Conservation (phyloP, 257 asterid genomes). For the Eucommia ulmoides region DNA sequence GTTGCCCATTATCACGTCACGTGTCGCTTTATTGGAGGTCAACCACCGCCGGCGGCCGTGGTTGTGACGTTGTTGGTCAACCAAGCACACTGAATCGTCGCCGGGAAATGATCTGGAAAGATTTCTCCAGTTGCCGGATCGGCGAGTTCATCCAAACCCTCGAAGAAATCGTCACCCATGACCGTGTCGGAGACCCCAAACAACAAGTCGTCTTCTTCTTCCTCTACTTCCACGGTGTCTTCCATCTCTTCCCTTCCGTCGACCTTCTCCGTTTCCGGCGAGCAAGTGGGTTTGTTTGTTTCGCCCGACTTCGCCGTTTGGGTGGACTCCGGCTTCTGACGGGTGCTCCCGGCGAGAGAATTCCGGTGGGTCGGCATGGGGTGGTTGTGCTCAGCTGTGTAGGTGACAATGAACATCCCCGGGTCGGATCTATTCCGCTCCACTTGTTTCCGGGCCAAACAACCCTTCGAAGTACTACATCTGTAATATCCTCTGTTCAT, state of each 20-base stretch:
- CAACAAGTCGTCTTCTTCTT: constrained; percentile 11
- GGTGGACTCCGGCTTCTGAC: constrained; percentile 36
- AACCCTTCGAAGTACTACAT: constrained; percentile 89
- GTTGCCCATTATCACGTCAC: constrained; percentile 2
- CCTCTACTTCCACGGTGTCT: constrained; percentile 25
- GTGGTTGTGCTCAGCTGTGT: constrained; percentile 89
- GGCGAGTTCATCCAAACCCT: constrained; percentile 61
- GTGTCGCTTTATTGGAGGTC: constrained; percentile 15
- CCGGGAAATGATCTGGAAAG: constrained; percentile 22
- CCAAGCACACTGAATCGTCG: constrained; percentile 37
- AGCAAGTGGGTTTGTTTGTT: constrained; percentile 21
- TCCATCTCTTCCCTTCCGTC: constrained; percentile 25
- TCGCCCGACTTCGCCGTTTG: constrained; percentile 22
- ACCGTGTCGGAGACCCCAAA: constrained; percentile 15
- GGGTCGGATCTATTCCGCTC: constrained; percentile 96
- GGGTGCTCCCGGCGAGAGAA: constrained; percentile 81
- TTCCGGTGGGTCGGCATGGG: constrained; percentile 89
- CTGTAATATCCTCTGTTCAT: constrained; percentile 76
- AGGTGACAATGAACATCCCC: constrained; percentile 74
- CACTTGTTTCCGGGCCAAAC: constrained; percentile 94
- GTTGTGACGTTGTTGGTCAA: constrained; percentile 32
- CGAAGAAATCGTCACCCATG: constrained; percentile 49
- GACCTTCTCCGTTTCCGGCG: constrained; percentile 40
- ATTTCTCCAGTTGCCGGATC: constrained; percentile 19
- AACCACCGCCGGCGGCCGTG: constrained; percentile 50